Percentiles rank a stretch among this genome's conserved stretches.
Evolutionary conservation across 257 asterid species (phyloP).

Genomic region (Plectranthus barbatus): DNA sequence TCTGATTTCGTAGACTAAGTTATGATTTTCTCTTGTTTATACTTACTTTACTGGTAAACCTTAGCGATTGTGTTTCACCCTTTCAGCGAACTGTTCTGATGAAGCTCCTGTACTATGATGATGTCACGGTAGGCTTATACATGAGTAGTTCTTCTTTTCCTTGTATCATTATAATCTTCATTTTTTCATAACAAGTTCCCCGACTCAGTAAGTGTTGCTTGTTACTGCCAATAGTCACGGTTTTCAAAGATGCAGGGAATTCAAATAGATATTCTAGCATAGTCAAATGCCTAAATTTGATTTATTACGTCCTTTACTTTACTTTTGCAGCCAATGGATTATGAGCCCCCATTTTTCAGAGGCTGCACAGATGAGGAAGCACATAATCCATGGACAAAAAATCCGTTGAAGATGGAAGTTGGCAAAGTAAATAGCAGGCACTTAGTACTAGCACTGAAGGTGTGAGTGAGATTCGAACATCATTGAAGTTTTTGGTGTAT

Average conservation of each 20-base stretch:
- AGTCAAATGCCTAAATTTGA: slow-evolving; percentile 9
- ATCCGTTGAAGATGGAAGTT: slow-evolving; percentile 81
- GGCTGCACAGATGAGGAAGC: slow-evolving; percentile 85
- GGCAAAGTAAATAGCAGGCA: slow-evolving; percentile 91
- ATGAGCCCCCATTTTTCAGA: slow-evolving; percentile 92
- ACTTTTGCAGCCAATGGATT: slow-evolving; percentile 82
- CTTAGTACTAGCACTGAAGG: slow-evolving; percentile 81
- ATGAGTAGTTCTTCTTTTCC: background rate
- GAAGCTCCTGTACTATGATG: slow-evolving; percentile 88
- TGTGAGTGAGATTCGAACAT: slow-evolving; percentile 12
- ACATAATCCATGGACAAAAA: slow-evolving; percentile 68
- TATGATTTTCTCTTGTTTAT: slow-evolving; percentile 2
- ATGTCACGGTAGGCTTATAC: slow-evolving; percentile 64
- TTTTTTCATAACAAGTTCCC: slow-evolving; percentile 2
- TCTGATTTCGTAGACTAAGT: slow-evolving; percentile 16
- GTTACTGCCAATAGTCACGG: background rate
- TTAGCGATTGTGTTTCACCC: slow-evolving; percentile 12
- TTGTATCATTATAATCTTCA: background rate
- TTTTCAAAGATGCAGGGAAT: background rate
- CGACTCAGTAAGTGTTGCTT: slow-evolving; percentile 1
- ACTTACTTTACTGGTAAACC: slow-evolving; percentile 4
- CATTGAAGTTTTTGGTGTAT: slow-evolving; percentile 1
- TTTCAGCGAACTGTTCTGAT: slow-evolving; percentile 88
- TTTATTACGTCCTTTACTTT: slow-evolving; percentile 8
- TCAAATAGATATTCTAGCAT: background rate